Base-by-base conservation (phyloP, 306 rosid species). In the Vigna reflexopilosa region DNA sequence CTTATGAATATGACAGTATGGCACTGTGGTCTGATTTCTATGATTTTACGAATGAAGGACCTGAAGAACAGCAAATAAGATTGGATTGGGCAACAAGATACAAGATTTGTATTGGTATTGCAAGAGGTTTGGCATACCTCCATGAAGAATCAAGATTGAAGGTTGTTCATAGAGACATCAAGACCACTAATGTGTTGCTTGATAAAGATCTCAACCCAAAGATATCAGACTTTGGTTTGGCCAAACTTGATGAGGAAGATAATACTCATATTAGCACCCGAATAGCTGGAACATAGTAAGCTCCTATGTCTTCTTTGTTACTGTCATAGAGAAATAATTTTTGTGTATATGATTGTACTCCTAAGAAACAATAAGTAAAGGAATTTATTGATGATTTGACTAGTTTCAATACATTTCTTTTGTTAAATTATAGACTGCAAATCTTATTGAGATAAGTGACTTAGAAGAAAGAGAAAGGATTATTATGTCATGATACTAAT, bases 91-190 rank as follows among this genome's bases (percentile, higher is more conserved):
- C 82, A 63, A 91, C 85, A 50, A 88, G 94, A 71, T 83, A 82
- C 9, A 90, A 45, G 38, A 92, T 92, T 0, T 92, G 93, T 58
- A 14, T 90, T 71, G 88, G 94, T 70, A 84, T 90, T 64, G 91
- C 87, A 0, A 90, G 76, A 72, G 94, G 93, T n/a, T 83, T 91
- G 67, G 86, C 91, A 19, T 87, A 36, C 76, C 93, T 91, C 3
- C 96, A 91, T 75, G 96, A 91, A 54, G 96, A 91, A 38, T 91
- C 96, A 1, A 83, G 86, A 71, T 15, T 91, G 62, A 91, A 91
- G 76, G 81, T 89, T 4, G 90, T 91, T 44, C 96, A 91, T 20
- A 79, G 96, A 64, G 96, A 91, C 93, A 36, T 36, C 9, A 36
- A 36, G 42, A 7, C 42, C 42, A 36, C 42, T 36, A 36, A 36